A percentile compares a stretch with the other conserved stretches of the same genome.
Conservation (phyloP, 371 early-diverging fungal species). For the Mortierella sp. region DNA sequence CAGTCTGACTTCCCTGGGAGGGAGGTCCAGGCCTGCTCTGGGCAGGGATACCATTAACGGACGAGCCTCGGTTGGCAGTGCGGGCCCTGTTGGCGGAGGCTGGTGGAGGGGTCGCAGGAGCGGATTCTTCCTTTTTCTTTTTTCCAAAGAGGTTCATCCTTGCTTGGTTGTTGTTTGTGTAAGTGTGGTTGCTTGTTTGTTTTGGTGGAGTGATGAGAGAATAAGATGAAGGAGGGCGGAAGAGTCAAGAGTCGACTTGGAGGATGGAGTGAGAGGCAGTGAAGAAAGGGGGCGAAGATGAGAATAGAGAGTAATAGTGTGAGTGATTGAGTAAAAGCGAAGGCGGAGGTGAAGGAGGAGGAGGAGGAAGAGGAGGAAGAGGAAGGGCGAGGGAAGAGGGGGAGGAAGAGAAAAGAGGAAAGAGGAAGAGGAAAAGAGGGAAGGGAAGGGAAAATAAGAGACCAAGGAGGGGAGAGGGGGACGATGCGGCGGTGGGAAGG, state of each 20-base stretch:
- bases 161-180: background rate
- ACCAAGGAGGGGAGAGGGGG: background rate
- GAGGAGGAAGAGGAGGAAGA: background rate
- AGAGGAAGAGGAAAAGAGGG: background rate
- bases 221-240: background rate
- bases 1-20: slow-evolving; percentile 15
- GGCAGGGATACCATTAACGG: slow-evolving; percentile 23
- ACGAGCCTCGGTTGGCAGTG: slow-evolving; percentile 26
- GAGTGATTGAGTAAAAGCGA: background rate
- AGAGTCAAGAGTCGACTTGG: background rate
- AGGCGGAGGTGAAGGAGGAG: background rate
- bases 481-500: slow-evolving; percentile 9
- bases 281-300: background rate
- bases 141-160: slow-evolving; percentile 36
- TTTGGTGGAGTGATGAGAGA: slow-evolving; percentile 9
- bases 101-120: slow-evolving; percentile 25
- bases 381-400: background rate
- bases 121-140: slow-evolving; percentile 44
- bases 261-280: background rate
- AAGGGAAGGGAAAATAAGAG: background rate
- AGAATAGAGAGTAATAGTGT: background rate
- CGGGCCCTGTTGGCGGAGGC: slow-evolving; percentile 19
- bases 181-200: background rate
- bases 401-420: background rate
- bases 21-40: slow-evolving; percentile 20